Percentiles rank a stretch among this genome's conserved stretches.
phyloP scores from a whole-genome alignment of 805 yeast genomes.

The Helenozyma baotianmanensis region DNA sequence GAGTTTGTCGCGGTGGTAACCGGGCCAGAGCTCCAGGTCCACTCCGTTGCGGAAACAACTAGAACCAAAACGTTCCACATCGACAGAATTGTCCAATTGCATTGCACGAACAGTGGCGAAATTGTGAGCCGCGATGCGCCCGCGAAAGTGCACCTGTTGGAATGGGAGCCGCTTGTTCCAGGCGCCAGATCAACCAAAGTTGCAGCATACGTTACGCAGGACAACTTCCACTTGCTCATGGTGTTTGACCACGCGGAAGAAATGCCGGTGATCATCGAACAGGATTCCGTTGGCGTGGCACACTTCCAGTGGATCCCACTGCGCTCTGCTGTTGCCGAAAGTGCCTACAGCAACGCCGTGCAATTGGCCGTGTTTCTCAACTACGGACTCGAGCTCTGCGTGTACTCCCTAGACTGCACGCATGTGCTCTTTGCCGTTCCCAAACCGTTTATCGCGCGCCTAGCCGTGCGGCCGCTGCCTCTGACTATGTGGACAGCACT shows the following conservation, averaged over 20 bases:
- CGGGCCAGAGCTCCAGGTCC: slow-evolving; percentile 5
- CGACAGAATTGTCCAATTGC: not conserved
- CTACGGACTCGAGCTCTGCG: slow-evolving; percentile 21
- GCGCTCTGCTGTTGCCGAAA: slow-evolving; percentile 10
- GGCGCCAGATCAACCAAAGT: slow-evolving; percentile 20
- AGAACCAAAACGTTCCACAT: slow-evolving; percentile 8
- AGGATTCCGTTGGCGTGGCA: slow-evolving; percentile 25
- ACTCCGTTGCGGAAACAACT: slow-evolving; percentile 1
- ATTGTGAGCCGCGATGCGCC: not conserved
- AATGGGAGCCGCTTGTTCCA: slow-evolving; percentile 22
- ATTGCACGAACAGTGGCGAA: not conserved
- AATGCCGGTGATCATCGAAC: slow-evolving; percentile 30
- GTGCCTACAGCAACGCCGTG: slow-evolving; percentile 30
- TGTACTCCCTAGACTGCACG: slow-evolving; percentile 36
- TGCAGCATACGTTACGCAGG: slow-evolving; percentile 22
- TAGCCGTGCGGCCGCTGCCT: slow-evolving; percentile 17
- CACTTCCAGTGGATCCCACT: slow-evolving; percentile 31
- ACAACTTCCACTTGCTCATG: slow-evolving; percentile 15
- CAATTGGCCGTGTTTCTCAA: slow-evolving; percentile 31
- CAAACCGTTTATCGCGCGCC: slow-evolving; percentile 23
- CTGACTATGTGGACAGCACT: slow-evolving; percentile 30
- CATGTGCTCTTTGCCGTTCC: slow-evolving; percentile 27
- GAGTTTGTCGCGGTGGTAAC: slow-evolving; percentile 15
- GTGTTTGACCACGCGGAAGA: slow-evolving; percentile 20
- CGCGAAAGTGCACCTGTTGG: slow-evolving; percentile 1